A percentile compares a stretch with the other conserved stretches of the same genome.
These are phyloP conservation scores for Eucalyptus marginata DNA, from an alignment of 345 rosid species.

Conservation along the genomic window DNA sequence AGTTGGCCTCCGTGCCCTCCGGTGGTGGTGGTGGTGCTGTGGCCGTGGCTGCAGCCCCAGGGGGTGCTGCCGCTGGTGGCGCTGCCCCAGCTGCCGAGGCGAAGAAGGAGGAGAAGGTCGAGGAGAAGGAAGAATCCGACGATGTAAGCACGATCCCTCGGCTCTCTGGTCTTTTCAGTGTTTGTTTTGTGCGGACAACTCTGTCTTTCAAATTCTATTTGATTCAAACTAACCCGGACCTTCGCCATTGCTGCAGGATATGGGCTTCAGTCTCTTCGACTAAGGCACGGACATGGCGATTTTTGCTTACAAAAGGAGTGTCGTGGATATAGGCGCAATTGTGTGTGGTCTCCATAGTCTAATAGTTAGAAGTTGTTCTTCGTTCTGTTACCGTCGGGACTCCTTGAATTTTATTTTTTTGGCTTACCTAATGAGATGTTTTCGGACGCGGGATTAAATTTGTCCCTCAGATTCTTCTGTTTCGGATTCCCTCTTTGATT, in stretches of 20 bases:
- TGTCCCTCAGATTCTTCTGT: not conserved
- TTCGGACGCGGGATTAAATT: not conserved
- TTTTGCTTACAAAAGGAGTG: not conserved
- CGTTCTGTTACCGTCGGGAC: not conserved
- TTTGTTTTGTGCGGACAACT: not conserved
- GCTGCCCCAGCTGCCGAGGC: conserved; percentile 51
- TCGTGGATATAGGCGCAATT: not conserved
- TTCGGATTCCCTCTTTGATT: not conserved
- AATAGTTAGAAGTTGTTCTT: not conserved
- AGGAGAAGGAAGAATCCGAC: conserved; percentile 72
- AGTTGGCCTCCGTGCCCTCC: conserved; percentile 61
- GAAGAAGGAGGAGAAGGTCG: conserved; percentile 73
- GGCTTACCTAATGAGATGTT: not conserved
- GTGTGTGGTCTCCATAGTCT: not conserved
- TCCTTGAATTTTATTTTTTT: not conserved
- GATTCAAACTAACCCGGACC: not conserved
- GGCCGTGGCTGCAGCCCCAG: conserved; percentile 20
- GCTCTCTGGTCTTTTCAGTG: not conserved
- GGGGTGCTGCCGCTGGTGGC: conserved; percentile 14
- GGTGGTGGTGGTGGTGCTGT: conserved; percentile 54
- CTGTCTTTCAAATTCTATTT: not conserved
- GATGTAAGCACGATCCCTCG: conserved; percentile 29
- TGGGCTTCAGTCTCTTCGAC: conserved; percentile 58
- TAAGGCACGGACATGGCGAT: not conserved
- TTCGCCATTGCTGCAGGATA: conserved; percentile 27